phyloP scores from a whole-genome alignment of 164 flowering plant genomes.

The Stephania yunnanensis region DNA sequence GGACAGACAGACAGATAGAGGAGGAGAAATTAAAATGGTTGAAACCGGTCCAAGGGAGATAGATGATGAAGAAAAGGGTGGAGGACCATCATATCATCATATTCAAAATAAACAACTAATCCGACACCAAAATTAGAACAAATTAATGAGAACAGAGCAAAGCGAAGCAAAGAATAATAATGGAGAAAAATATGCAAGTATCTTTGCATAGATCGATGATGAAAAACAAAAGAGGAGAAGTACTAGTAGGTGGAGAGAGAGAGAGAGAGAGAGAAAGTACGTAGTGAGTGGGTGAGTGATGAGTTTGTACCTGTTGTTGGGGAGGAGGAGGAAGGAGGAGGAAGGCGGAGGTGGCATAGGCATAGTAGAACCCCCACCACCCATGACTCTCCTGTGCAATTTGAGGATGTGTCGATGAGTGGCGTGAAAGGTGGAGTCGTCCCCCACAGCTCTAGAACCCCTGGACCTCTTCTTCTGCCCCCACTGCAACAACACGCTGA shows the following conservation, averaged over 20 bases:
- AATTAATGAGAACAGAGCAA: too few relatives aligned
- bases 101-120: too few relatives aligned
- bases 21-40: too few relatives aligned
- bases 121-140: too few relatives aligned
- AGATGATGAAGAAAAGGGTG: too few relatives aligned
- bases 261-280: not conserved
- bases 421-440: conserved; percentile 16
- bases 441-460: conserved; percentile 22
- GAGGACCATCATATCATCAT: too few relatives aligned
- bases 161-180: too few relatives aligned
- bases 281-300: conserved; percentile 3
- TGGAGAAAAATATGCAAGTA: too few relatives aligned
- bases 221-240: not conserved
- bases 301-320: too few relatives aligned
- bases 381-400: conserved; percentile 19
- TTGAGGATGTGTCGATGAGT: conserved; percentile 22
- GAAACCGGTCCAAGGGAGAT: too few relatives aligned
- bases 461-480: conserved; percentile 39
- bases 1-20: too few relatives aligned
- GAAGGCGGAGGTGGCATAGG: conserved; percentile 13
- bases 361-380: conserved; percentile 13
- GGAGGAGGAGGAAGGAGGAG: not conserved
- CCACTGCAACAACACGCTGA: conserved; percentile 32
- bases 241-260: not conserved
- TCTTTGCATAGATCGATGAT: not conserved